Conservation (phyloP, 2,329 filamentous ascomycete genomes). For the Talaromyces verruculosus region DNA sequence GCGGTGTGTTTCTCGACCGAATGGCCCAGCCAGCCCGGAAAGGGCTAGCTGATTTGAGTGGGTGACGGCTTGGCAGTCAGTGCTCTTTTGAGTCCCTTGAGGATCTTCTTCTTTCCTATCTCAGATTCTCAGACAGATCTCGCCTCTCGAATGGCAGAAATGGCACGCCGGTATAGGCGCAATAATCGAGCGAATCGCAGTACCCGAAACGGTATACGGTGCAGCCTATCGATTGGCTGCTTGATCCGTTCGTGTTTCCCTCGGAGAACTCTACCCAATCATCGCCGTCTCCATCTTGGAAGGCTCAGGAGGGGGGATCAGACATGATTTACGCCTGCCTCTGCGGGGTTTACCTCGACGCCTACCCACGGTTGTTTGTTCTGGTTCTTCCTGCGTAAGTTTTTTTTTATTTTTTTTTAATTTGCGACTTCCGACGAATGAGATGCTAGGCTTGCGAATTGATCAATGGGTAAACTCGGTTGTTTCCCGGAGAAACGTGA, state of each 20-base stretch:
- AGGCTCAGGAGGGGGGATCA: not conserved
- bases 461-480: not conserved
- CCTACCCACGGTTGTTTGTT: not conserved
- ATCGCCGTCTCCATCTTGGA: not conserved
- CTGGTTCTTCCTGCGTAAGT: not conserved
- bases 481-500: slow-evolving; percentile 1
- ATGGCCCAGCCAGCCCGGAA: not conserved
- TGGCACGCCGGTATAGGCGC: not conserved
- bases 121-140: not conserved
- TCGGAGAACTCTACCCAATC: slow-evolving; percentile 7
- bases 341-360: not conserved
- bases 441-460: not conserved
- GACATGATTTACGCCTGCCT: not conserved
- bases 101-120: not conserved
- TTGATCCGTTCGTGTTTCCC: not conserved
- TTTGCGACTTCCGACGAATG: not conserved
- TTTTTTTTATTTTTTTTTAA: not conserved
- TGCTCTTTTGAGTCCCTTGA: not conserved
- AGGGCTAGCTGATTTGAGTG: not conserved
- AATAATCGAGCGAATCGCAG: not conserved
- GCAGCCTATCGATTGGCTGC: not conserved
- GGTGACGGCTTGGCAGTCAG: not conserved
- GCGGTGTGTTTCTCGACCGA: too few species aligned
- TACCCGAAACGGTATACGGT: not conserved
- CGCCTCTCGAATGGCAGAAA: not conserved